Evolutionary conservation across 495 filamentous ascomycete species (phyloP), one percentile per base, ranked within the genome.

Genomic region (Penicillium parvum): DNA sequence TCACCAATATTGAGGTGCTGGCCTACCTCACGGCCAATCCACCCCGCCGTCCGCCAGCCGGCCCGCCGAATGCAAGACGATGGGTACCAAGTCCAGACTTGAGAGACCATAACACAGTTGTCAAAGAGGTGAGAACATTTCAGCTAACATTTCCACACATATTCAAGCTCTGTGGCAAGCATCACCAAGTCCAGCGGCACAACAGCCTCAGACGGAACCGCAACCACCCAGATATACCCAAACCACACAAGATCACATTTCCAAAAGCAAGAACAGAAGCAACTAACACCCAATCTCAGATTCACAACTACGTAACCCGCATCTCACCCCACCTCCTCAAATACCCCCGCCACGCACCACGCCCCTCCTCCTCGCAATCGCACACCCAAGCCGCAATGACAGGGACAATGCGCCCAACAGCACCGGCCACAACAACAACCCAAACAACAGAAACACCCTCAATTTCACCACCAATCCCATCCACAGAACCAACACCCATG

Each of bases 1-100:
- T 85, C 60, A 79, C 79, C 50, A 84, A 84, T 57, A 68, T 79
- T 45, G 82, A 85, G 63, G 82, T 85, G 44, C 71, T 77, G 22
- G 57, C 71, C 14, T 79, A 83, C 56, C 54, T 85, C 37, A 66
- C 59, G 0, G 59, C 69, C 21, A 74, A 72, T 39, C 68, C 70
- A 29, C 70, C 68, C 34, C 64, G 66, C 52, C 61, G 63, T 40
- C 60, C 68, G 4, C 64, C 68, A 1, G 65, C 63, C 40, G 60
- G 63, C 16, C 69, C 66, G 21, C 63, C 60, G 32, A 64, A 65
- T 30, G 54, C 62, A n/a, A 47, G 61, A 17, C 58, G 66, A 39
- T 73, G 62, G 60, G 55, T 68, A 2, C 70, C 70, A 7, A 68
- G 65, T 19, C 70, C 68, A 3, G 70, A 71, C 36, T 43, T 70